Evolutionary conservation across 192 early-diverging fungal species (phyloP), one percentile per base, ranked within the genome.

Genomic region (Spizellomyces punctatus): DNA sequence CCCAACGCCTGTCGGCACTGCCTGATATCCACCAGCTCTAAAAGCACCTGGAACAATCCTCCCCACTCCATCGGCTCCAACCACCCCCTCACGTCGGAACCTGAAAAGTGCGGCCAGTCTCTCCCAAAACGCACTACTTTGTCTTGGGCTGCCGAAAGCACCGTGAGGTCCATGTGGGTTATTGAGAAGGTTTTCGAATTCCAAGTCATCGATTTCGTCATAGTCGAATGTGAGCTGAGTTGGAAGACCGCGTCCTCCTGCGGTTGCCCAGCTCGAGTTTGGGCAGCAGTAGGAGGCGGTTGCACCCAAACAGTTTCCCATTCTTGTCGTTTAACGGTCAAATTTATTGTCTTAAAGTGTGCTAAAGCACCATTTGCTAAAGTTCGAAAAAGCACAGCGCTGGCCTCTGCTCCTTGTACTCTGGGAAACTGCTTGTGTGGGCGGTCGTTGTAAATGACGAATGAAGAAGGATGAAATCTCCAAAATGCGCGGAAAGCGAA

Each of bases 141-240:
- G 36, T 36, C 27, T 36, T 2, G 27, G 27, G 27, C 27, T 36
- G 36, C 55, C 16, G 19, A 27, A 12, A 10, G 58, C 69, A 46
- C 69, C 42, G 5, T 42, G 22, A 27, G 17, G 14, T 14, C 59
- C 59, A 42, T 61, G 17, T 1, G 66, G 62, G 16, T 21, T 42
- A 45, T 69, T 76, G n/a, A 76, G 56, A 4, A 76, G 74, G 19
- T 48, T 76, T 41, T 76, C 74, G 47, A 76, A 70, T 55, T 76
- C 74, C 36, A 76, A 52, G 62, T 76, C 74, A 44, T 76, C 74
- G 46, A 76, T 76, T 47, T 76, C 74, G 41, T 76, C 74, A 41
- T 76, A 76, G 45, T 69, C 66, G 42, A 76, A 76, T 8, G 58
- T 70, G 17, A 60, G 58, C 41, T 59, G 58, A 6, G 58, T 21